Percentiles rank a stretch among this genome's conserved stretches.
phyloP scores from a whole-genome alignment of 2,329 filamentous ascomycete genomes.

The Aspergillus ochraceoroseus region DNA sequence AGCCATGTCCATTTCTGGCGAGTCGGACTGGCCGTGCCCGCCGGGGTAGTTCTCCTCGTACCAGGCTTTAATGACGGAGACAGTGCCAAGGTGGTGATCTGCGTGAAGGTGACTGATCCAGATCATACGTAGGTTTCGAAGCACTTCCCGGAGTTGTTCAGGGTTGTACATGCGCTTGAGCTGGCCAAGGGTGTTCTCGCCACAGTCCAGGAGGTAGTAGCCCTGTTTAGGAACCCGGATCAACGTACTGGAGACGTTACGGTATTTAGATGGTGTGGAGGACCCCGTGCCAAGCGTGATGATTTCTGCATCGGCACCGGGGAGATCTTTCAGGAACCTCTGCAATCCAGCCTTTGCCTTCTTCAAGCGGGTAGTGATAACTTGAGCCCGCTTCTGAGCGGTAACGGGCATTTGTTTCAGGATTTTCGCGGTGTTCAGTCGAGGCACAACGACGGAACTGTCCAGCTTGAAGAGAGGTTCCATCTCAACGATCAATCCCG shows the following conservation, averaged over 20 bases:
- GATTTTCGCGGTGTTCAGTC: slow-evolving; percentile 24
- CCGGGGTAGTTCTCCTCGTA: slow-evolving; percentile 53
- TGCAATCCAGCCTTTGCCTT: slow-evolving; percentile 32
- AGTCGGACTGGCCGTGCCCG: slow-evolving; percentile 39
- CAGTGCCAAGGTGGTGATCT: slow-evolving; percentile 86
- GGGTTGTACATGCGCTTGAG: slow-evolving; percentile 67
- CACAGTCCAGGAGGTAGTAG: slow-evolving; percentile 86
- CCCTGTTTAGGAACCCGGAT: slow-evolving; percentile 77
- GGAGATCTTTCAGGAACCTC: slow-evolving; percentile 59
- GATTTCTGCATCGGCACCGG: slow-evolving; percentile 71
- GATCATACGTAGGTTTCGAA: slow-evolving; percentile 73
- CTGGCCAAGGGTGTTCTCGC: slow-evolving; percentile 88
- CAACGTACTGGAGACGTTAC: slow-evolving; percentile 88
- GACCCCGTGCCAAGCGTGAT: slow-evolving; percentile 88
- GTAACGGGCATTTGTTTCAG: slow-evolving; percentile 27
- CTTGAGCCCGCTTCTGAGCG: slow-evolving; percentile 29
- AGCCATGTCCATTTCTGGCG: slow-evolving; percentile 30
- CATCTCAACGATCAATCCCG: slow-evolving; percentile 43
- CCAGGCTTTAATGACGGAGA: slow-evolving; percentile 79
- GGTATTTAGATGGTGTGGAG: slow-evolving; percentile 82
- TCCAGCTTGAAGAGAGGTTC: slow-evolving; percentile 45
- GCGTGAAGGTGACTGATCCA: slow-evolving; percentile 96
- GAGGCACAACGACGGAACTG: slow-evolving; percentile 27
- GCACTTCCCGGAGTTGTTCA: slow-evolving; percentile 61
- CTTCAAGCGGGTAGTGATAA: slow-evolving; percentile 26